These are phyloP conservation scores for Aureobasidium sp. DNA, from an alignment of 2,329 filamentous ascomycete species.

Conservation along the genomic window DNA sequence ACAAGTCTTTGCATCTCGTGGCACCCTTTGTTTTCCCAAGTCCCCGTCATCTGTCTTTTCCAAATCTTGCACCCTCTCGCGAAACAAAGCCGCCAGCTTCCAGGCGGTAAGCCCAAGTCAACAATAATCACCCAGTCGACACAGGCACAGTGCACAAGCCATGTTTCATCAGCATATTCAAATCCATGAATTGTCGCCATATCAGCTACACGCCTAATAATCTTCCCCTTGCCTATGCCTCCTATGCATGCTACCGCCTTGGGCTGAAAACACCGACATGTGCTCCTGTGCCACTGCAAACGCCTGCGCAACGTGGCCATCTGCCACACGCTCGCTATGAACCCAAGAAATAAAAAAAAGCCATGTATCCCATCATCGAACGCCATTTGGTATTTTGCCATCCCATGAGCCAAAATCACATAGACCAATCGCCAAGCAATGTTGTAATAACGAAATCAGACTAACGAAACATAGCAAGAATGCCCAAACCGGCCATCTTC, in stretches of 20 bases:
- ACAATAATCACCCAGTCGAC: constrained; percentile 1
- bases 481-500: not conserved
- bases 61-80: not conserved
- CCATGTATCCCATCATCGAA: constrained; percentile 7
- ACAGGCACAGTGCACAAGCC: constrained; percentile 3
- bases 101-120: not conserved
- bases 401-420: constrained; percentile 2
- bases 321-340: constrained; percentile 3
- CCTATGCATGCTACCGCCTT: not conserved
- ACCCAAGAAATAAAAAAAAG: not conserved
- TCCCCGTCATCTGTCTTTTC: not conserved
- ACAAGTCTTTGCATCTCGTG: not conserved
- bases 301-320: constrained; percentile 7
- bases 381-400: constrained; percentile 9
- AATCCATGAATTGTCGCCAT: constrained; percentile 2
- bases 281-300: constrained; percentile 3
- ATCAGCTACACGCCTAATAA: constrained; percentile 1
- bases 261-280: not conserved
- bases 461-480: not conserved
- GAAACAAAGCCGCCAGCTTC: not conserved
- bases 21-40: not conserved
- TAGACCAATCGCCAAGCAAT: constrained; percentile 7
- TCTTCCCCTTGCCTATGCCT: not conserved
- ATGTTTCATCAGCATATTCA: not conserved
- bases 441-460: not conserved